Conservation (phyloP, 495 filamentous ascomycete genomes). For the Xylaria acuta region DNA sequence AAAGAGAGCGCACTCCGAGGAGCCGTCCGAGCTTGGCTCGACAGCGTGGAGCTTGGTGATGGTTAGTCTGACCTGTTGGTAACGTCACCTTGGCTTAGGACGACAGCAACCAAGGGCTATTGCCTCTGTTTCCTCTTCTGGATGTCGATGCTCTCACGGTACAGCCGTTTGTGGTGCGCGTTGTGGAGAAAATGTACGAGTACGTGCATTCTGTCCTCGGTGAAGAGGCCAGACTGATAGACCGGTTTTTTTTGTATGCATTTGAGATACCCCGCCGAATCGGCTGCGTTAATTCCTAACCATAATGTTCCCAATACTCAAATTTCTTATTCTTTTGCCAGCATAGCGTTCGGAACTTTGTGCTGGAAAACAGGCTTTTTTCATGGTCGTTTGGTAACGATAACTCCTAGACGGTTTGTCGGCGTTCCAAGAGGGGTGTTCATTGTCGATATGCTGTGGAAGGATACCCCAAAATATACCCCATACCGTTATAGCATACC, state of each 20-base stretch:
- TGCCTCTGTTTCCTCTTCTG: neutral
- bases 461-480: slow-evolving; percentile 11
- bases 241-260: slow-evolving; percentile 28
- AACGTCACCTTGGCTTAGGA: neutral
- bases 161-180: slow-evolving; percentile 4
- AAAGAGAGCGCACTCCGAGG: slow-evolving; percentile 48
- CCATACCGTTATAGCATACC: neutral
- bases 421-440: slow-evolving; percentile 10
- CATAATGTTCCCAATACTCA: slow-evolving; percentile 25
- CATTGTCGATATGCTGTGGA: neutral
- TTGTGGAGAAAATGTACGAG: slow-evolving; percentile 27
- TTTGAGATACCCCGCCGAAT: slow-evolving; percentile 39
- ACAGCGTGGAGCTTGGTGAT: slow-evolving; percentile 47
- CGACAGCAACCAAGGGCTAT: neutral
- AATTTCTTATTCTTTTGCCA: neutral
- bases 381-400: neutral
- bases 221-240: slow-evolving; percentile 28
- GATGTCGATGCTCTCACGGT: neutral
- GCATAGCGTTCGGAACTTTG: slow-evolving; percentile 2
- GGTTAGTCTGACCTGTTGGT: neutral
- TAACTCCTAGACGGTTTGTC: slow-evolving; percentile 13
- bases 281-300: slow-evolving; percentile 26
- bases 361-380: slow-evolving; percentile 4
- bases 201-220: slow-evolving; percentile 26
- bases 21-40: slow-evolving; percentile 54